Percentiles rank a stretch among this genome's conserved stretches.
Conservation (phyloP, 768 basidiomycete species). For the Psilocybe cyanescens region DNA sequence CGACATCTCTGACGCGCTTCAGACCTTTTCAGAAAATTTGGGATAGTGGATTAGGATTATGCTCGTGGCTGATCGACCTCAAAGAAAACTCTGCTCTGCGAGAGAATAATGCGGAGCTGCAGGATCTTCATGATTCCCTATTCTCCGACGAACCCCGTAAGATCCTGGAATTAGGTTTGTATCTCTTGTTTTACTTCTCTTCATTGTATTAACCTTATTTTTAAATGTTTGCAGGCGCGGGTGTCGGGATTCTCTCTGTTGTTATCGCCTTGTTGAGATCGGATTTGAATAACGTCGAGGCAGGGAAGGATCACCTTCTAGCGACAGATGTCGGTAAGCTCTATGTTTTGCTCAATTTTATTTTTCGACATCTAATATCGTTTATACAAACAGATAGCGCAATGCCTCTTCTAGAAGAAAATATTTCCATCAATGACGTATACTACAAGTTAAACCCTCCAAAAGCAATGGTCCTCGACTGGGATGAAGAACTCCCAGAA, state of each 20-base stretch:
- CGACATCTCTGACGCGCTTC: conserved; percentile 26
- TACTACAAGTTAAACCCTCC: conserved; percentile 36
- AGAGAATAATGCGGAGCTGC: conserved; percentile 5
- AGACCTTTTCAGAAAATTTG: conserved; percentile 81
- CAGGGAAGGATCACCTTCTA: conserved; percentile 23
- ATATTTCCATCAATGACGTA: conserved; percentile 53
- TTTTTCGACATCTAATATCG: background rate
- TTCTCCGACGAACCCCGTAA: conserved; percentile 42
- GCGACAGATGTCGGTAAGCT: conserved; percentile 77
- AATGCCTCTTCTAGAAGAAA: conserved; percentile 76
- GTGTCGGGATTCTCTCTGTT: conserved; percentile 83
- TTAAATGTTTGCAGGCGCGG: conserved; percentile 60
- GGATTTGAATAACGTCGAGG: background rate
- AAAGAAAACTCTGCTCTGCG: conserved; percentile 20
- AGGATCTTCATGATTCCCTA: conserved; percentile 31
- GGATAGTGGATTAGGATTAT: conserved; percentile 90
- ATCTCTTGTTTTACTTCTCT: no score
- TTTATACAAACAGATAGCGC: conserved; percentile 64
- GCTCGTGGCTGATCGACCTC: conserved; percentile 69
- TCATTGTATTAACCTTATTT: background rate
- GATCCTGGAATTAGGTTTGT: conserved; percentile 75
- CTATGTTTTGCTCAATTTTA: background rate
- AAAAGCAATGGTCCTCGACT: conserved; percentile 61
- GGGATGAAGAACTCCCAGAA: conserved; percentile 67
- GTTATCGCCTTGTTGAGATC: conserved; percentile 60